Conservation (phyloP, 768 basidiomycete species). For the Gymnopilus dilepis region DNA sequence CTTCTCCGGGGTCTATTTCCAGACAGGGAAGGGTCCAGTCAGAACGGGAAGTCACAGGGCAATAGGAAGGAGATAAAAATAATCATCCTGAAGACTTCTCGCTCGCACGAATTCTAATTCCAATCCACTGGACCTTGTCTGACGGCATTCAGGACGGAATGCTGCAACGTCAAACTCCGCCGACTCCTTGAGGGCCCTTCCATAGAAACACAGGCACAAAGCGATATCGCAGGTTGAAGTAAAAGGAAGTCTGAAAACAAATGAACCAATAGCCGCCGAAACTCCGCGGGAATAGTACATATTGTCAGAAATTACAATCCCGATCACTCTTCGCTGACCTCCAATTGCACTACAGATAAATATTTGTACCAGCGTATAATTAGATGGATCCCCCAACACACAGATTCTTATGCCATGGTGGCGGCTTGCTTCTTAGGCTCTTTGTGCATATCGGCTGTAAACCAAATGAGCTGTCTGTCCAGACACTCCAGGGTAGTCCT, state of each 20-base stretch:
- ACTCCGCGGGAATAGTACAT: slow-evolving; percentile 35
- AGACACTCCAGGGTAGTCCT: slow-evolving; percentile 3
- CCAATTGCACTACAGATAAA: slow-evolving; percentile 27
- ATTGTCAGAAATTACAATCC: slow-evolving; percentile 24
- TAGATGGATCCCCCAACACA: slow-evolving; percentile 16
- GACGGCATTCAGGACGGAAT: slow-evolving; percentile 31
- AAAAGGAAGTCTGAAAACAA: slow-evolving; percentile 6
- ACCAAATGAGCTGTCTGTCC: slow-evolving; percentile 23
- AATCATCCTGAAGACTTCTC: slow-evolving; percentile 41
- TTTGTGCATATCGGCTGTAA: slow-evolving; percentile 47
- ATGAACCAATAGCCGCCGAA: slow-evolving; percentile 27
- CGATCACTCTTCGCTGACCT: slow-evolving; percentile 42
- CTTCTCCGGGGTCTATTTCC: slow-evolving; percentile 62
- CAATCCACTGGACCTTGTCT: slow-evolving; percentile 24
- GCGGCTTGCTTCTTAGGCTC: slow-evolving; percentile 31
- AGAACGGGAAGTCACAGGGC: slow-evolving; percentile 46
- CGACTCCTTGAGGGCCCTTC: slow-evolving; percentile 21
- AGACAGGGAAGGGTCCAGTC: slow-evolving; percentile 51
- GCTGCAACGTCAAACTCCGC: slow-evolving; percentile 26
- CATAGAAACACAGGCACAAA: slow-evolving; percentile 16
- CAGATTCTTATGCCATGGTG: slow-evolving; percentile 18
- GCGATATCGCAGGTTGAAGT: slow-evolving; percentile 2
- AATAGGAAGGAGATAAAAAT: slow-evolving; percentile 43
- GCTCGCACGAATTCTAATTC: slow-evolving; percentile 45
- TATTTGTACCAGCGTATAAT: slow-evolving; percentile 30